Evolutionary conservation across 2,329 filamentous ascomycete genomes (phyloP), one percentile per base, ranked within the genome.

Genomic region (Colletotrichum filicis): DNA sequence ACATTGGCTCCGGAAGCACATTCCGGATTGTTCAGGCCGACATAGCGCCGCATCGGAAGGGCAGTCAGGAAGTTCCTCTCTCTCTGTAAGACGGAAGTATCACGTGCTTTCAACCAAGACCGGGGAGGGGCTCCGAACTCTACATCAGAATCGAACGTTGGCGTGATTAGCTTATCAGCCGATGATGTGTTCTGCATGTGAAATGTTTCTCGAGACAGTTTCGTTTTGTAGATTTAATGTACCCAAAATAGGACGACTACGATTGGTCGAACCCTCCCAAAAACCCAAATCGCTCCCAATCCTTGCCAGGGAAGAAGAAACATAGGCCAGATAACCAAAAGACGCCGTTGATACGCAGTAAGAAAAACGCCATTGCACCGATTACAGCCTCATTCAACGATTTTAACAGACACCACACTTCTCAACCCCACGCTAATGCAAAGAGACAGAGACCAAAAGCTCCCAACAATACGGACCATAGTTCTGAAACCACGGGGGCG

Each of bases 261-360:
- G 66, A 53, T 69, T 64, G 59, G 66, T 42, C 49, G 58, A 58
- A 59, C 66, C 26, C 35, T 56, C 42, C 24, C 22, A 56, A 19
- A 14, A 68, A 65, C 24, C 30, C 26, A 49, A 37, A 55, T n/a
- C n/a, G 28, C 24, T 56, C 9, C 53, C 46, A 22, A 56, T 65
- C 3, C 24, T 26, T 30, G n/a, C 6, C 61, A 22, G 30, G 37
- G 28, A 7, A 59, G 30, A 37, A 37, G 26, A 53, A 52, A 19
- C 8, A 57, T n/a, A 53, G 24, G 52, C 22, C 11, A 55, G 24
- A n/a, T 16, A 24, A 11, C n/a, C 16, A 53, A 26, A 22, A 5
- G 35, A 37, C 5, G 53, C 22, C 30, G 30, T 37, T 28, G 30
- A 26, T 28, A 30, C 49, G 32, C 32, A 55, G 19, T 42, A 30